Base-by-base conservation (phyloP, 2,329 filamentous ascomycete species). In the Xylariomycetidae sp. region DNA sequence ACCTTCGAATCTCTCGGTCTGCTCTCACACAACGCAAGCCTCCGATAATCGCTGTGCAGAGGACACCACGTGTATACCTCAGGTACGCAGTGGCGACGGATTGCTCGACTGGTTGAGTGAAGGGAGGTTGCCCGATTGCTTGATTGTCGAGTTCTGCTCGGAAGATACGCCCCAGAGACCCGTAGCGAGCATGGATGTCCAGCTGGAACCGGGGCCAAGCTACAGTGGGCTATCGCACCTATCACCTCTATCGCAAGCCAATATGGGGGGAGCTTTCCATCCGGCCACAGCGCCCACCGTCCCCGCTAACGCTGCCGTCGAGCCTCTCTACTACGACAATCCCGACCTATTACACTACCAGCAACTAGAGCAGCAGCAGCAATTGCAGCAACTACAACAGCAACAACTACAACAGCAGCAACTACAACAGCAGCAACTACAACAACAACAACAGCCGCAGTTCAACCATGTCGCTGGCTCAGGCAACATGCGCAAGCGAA, bases 401-500 rank as follows among this genome's bases (percentile, higher is more conserved):
- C 15, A 19, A 39, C 10, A 33, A 46, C 15, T 35, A 42, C 20
- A 34, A 23, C 12, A 24, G 34, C 28, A 26, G 10, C 20, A 33
- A 16, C 19, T 27, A 24, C 25, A 31, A n/a, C n/a, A n/a, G n/a
- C n/a, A n/a, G n/a, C n/a, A n/a, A n/a, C n/a, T n/a, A n/a, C n/a
- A n/a, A n/a, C n/a, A n/a, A n/a, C n/a, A n/a, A n/a, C n/a, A n/a
- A n/a, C n/a, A n/a, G n/a, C n/a, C n/a, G n/a, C n/a, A n/a, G n/a
- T n/a, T n/a, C n/a, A 32, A 31, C 27, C 23, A 37, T 43, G 29
- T 36, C 24, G 34, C 41, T 20, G 31, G 35, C 30, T 35, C 39
- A 41, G 52, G 55, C 27, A 54, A 46, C n/a, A 49, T 49, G 47
- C 63, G 68, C 51, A 82, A 81, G 62, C 64, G 77, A 48, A 81